Conservation (phyloP, 768 basidiomycete genomes). For the Pulveroboletus ravenelii region DNA sequence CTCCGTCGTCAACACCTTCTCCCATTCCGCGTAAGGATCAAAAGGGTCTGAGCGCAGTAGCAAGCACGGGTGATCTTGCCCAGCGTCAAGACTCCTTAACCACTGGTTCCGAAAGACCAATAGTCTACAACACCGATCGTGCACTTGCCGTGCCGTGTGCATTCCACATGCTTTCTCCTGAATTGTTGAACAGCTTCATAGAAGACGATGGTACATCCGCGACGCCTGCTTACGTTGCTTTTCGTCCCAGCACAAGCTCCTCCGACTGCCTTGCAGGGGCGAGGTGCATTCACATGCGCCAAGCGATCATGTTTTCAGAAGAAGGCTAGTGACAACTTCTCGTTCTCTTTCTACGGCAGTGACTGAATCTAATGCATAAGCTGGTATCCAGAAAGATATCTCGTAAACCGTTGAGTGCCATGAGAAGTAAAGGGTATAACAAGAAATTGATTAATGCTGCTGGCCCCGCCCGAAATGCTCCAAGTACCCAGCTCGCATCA, state of each 20-base stretch:
- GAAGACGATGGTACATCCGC: constrained; percentile 18
- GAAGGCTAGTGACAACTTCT: too few species aligned
- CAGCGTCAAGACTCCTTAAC: constrained; percentile 16
- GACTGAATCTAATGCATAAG: too few species aligned
- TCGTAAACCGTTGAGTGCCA: too few species aligned
- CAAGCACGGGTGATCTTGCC: constrained; percentile 29
- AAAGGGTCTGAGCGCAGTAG: constrained; percentile 26
- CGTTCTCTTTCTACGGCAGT: too few species aligned
- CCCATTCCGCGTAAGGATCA: constrained; percentile 24
- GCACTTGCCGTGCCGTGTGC: constrained; percentile 17
- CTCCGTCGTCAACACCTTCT: constrained; percentile 15
- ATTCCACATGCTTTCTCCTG: constrained; percentile 7
- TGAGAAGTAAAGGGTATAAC: too few species aligned
- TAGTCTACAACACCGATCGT: constrained; percentile 28
- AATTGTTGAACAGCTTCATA: constrained; percentile 16
- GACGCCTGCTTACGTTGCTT: constrained; percentile 4
- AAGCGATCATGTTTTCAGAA: too few species aligned
- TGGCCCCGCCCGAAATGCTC: background rate
- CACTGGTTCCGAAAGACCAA: constrained; percentile 30
- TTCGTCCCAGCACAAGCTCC: too few species aligned
- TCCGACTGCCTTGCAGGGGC: too few species aligned
- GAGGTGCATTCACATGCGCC: too few species aligned
- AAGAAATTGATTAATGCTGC: background rate
- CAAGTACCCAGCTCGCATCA: constrained; percentile 13
- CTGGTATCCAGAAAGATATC: too few species aligned